Base-by-base conservation (phyloP, 805 yeast genomes). In the Zygoascus bituminiphila region DNA sequence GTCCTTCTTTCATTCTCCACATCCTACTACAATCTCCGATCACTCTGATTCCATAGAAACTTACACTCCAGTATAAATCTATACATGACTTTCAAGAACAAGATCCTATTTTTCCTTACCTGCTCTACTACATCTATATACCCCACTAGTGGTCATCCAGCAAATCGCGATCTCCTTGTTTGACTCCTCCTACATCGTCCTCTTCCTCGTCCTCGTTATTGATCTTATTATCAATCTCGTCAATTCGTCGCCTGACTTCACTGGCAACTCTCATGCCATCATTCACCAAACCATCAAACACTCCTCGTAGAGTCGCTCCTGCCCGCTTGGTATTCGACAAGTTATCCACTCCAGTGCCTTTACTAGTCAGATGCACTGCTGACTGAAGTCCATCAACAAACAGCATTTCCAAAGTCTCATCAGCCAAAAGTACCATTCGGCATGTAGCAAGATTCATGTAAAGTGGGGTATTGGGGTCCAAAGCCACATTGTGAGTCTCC, bases 211-310 rank as follows among this genome's bases (percentile, higher is more conserved):
- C 65, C 38, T 53, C 58, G 2, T 55, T 60, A 15, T 55, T 58
- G 29, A 51, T 46, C 22, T 52, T 50, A 25, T 46, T 50, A 45
- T 70, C 72, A 36, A 52, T 68, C 57, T 60, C 65, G 62, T 88
- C 96, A 76, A 88, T 88, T 54, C 95, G 81, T 55, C 84, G 81
- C 55, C 91, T 80, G 2, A 93, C 94, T 60, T 88, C 89, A 46
- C 77, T 80, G 1, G 98, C 98, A 12, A 91, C 95, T 49, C 91
- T 78, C 62, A 87, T 75, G 4, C 98, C 97, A 67, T 93, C 97
- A 0, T 94, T 93, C 51, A 91, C 74, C 50, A 93, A 73, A 9
- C 93, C 91, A 63, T 88, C 95, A 67, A 91, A 86, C 79, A 93
- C 83, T 48, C 86, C 91, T 49, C 96, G 75, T 50, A 93, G 67